phyloP scores from a whole-genome alignment of 768 basidiomycete species.

The Suillus cothurnatus region DNA sequence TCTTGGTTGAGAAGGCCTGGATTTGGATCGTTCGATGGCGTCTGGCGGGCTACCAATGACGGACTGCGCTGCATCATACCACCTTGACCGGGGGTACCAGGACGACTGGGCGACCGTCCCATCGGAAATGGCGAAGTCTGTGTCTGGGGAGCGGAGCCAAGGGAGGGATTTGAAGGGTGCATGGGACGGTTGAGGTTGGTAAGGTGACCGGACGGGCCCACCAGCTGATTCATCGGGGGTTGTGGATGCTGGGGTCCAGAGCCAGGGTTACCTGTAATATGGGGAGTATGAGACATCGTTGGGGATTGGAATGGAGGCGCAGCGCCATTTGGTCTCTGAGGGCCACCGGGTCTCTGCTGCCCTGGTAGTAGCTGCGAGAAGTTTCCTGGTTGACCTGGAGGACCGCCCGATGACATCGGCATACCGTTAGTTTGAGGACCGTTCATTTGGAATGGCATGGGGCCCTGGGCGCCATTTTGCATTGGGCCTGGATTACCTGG shows the following conservation, averaged over 20 bases:
- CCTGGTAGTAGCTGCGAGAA: conserved; percentile 37
- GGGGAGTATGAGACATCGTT: conserved; percentile 63
- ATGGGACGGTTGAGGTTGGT: conserved; percentile 48
- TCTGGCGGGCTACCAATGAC: conserved; percentile 51
- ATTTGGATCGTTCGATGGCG: conserved; percentile 33
- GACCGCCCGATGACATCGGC: conserved; percentile 30
- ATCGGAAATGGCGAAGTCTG: conserved; percentile 46
- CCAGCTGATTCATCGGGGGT: conserved; percentile 49
- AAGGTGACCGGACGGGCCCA: conserved; percentile 55
- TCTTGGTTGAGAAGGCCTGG: conserved; percentile 40
- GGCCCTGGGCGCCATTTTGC: conserved; percentile 29
- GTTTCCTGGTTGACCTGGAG: conserved; percentile 34
- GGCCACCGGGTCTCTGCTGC: conserved; percentile 32
- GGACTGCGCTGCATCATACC: conserved; percentile 59
- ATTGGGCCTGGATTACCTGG: conserved; percentile 29
- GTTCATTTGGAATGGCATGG: conserved; percentile 26
- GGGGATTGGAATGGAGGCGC: conserved; percentile 61
- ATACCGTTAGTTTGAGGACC: conserved; percentile 50
- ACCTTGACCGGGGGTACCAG: conserved; percentile 51
- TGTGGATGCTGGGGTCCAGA: conserved; percentile 36
- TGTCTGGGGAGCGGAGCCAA: conserved; percentile 38
- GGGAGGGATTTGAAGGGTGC: conserved; percentile 48
- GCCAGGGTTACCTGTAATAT: conserved; percentile 40
- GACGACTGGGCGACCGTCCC: conserved; percentile 62
- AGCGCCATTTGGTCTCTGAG: conserved; percentile 45